A percentile compares a stretch with the other conserved stretches of the same genome.
Evolutionary conservation across 2,329 filamentous ascomycete species (phyloP).

Genomic region (Chrysoporthe austroafricana): DNA sequence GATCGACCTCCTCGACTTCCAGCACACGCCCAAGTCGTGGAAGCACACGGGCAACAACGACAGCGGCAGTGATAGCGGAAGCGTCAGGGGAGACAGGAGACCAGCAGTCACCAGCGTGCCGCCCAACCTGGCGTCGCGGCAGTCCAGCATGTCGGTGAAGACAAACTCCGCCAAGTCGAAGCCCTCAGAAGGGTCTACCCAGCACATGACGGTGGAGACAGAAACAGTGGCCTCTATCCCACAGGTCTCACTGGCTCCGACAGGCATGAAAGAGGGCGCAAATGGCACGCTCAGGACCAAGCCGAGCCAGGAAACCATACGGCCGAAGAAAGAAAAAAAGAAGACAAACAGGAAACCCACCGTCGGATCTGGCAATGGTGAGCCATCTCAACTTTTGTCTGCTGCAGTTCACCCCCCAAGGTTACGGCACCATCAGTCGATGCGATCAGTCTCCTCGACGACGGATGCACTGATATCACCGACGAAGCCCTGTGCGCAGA

Average conservation of each 20-base stretch:
- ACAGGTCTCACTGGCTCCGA: constrained; percentile 73
- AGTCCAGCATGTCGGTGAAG: constrained; percentile 69
- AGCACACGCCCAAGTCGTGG: constrained; percentile 30
- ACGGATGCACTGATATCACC: constrained; percentile 40
- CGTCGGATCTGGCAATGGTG: constrained; percentile 74
- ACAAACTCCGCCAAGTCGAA: constrained; percentile 65
- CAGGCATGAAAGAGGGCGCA: constrained; percentile 65
- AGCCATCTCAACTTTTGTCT: constrained; percentile 43
- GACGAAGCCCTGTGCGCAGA: constrained; percentile 41
- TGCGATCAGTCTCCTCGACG: constrained; percentile 41
- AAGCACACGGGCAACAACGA: constrained; percentile 42
- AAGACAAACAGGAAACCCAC: constrained; percentile 73
- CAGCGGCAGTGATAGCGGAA: constrained; percentile 69
- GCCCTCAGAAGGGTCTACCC: constrained; percentile 72
- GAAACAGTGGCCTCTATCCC: constrained; percentile 93
- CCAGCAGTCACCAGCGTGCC: constrained; percentile 49
- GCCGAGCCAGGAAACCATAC: constrained; percentile 92
- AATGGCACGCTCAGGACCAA: constrained; percentile 81
- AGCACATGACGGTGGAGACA: constrained; percentile 97
- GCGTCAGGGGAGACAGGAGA: constrained; percentile 50
- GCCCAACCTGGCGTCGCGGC: constrained; percentile 61
- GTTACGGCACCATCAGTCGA: constrained; percentile 47
- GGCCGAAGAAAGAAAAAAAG: constrained; percentile 92
- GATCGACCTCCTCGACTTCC: constrained; percentile 45
- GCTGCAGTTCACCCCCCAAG: constrained; percentile 36